phyloP scores from a whole-genome alignment of 1,139 yeast genomes.

The Debaryomycetaceae sp. region DNA sequence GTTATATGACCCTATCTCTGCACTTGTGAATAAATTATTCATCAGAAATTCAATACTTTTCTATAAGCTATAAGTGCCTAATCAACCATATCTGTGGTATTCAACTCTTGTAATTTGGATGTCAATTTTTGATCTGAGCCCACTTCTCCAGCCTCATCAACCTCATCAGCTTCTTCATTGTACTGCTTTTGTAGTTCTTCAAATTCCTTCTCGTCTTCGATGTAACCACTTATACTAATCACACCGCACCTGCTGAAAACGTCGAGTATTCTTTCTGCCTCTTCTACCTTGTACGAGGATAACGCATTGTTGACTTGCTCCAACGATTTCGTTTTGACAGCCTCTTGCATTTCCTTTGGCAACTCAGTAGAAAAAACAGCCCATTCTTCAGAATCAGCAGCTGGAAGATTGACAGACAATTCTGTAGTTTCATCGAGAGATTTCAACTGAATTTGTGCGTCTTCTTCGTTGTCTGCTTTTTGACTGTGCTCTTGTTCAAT shows the following conservation, averaged over 20 bases:
- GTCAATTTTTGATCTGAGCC: not conserved
- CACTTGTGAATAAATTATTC: not conserved
- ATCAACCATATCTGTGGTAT: constrained; percentile 26
- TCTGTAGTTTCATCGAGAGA: constrained; percentile 83
- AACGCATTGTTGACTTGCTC: constrained; percentile 84
- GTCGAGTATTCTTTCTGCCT: constrained; percentile 77
- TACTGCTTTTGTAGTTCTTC: constrained; percentile 54
- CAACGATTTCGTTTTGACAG: constrained; percentile 66
- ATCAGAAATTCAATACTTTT: constrained; percentile 1
- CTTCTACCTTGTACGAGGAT: constrained; percentile 68
- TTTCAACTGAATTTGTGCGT: constrained; percentile 80
- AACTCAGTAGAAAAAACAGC: constrained; percentile 51
- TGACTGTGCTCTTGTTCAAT: constrained; percentile 42
- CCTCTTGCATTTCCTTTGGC: constrained; percentile 65
- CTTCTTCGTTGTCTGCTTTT: constrained; percentile 41
- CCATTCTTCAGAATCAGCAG: constrained; percentile 50
- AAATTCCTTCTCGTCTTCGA: constrained; percentile 76
- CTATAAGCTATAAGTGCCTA: constrained; percentile 5
- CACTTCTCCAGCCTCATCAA: constrained; percentile 6
- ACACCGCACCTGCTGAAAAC: constrained; percentile 78
- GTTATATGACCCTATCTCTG: not conserved
- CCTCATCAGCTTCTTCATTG: constrained; percentile 21
- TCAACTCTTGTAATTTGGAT: constrained; percentile 2
- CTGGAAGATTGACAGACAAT: constrained; percentile 71
- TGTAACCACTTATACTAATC: constrained; percentile 71